Base-by-base conservation (phyloP, 352 stramenopile genomes). In the Phytophthora pinifolia region DNA sequence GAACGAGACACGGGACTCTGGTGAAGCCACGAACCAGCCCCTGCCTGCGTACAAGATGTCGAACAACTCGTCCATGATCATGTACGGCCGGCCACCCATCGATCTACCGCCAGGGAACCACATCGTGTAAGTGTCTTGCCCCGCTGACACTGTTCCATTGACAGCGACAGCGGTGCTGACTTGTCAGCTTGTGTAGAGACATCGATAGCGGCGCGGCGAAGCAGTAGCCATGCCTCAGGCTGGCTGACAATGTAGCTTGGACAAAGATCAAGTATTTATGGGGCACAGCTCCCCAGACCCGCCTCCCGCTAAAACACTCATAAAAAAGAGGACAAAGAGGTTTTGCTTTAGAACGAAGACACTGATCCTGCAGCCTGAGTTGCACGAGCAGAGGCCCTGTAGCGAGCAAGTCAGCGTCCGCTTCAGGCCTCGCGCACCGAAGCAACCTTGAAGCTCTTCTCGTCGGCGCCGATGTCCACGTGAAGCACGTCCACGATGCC, bases 401-500 rank as follows among this genome's bases (percentile, higher is more conserved):
- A 55, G 7, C 32, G 32, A 33, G 32, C 13, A 3, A 5, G 25
- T 8, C 6, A 29, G 25, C 25, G 5, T 0, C 25, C 25, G 25
- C 25, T 29, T 59, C 68, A 82, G 9, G 63, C 66, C 47, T 82
- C 62, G 41, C 70, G 59, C 41, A 81, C 52, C 9, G 71, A 55
- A 4, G 76, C 53, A 46, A 91, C 58, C 29, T 79, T 68, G 50
- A 77, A 68, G 45, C 17, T 69, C 42, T 70, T 75, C 8, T 60
- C 54, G 35, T 83, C 58, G 14, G 64, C 55, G 31, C 67, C 62
- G 50, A 92, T 77, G 57, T 87, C 73, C 27, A 89, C 68, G 49
- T 87, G 70, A 48, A 92, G 63, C 54, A 83, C 38, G 39, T 76
- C 55, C 10, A 92, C 79, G 48, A 92, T 67, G 37, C 65, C 50